phyloP scores from a whole-genome alignment of 192 early-diverging fungal genomes.

The Coemansia sp. region DNA sequence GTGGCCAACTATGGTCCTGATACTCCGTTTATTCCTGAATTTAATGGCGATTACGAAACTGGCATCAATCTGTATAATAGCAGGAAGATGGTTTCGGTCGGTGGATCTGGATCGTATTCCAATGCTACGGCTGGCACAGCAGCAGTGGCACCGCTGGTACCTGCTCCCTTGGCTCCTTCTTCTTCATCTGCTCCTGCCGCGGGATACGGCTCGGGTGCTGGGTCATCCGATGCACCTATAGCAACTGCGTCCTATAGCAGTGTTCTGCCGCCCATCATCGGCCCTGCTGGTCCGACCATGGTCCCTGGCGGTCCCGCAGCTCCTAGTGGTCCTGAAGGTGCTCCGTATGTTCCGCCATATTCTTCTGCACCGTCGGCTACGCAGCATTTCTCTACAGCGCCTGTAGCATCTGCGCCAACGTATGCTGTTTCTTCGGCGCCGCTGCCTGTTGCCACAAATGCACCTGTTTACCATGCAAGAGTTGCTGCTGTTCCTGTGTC shows the following conservation, averaged over 20 bases:
- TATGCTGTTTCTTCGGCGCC: background rate
- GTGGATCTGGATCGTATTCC: conserved; percentile 29
- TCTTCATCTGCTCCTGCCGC: no score
- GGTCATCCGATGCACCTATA: no score
- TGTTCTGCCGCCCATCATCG: background rate
- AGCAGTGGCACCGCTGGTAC: background rate
- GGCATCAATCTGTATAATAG: conserved; percentile 51
- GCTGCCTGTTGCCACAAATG: background rate
- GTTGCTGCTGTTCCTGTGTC: background rate
- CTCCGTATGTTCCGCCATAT: background rate
- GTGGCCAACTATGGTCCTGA: conserved; percentile 60
- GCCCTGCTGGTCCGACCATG: background rate
- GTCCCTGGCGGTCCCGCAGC: no score
- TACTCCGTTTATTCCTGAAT: conserved; percentile 58
- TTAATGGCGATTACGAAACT: conserved; percentile 51
- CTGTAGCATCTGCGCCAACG: background rate
- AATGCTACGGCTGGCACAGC: background rate
- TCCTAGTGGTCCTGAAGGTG: background rate
- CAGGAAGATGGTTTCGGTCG: conserved; percentile 50
- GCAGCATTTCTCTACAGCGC: background rate
- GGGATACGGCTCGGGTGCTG: no score
- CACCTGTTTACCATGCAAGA: conserved; percentile 2
- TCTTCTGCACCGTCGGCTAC: background rate
- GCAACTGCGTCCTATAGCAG: background rate
- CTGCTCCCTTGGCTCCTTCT: background rate